Percentiles rank a stretch among this genome's conserved stretches.
Conservation (phyloP, 192 early-diverging fungal genomes). For the Linnemannia exigua region DNA sequence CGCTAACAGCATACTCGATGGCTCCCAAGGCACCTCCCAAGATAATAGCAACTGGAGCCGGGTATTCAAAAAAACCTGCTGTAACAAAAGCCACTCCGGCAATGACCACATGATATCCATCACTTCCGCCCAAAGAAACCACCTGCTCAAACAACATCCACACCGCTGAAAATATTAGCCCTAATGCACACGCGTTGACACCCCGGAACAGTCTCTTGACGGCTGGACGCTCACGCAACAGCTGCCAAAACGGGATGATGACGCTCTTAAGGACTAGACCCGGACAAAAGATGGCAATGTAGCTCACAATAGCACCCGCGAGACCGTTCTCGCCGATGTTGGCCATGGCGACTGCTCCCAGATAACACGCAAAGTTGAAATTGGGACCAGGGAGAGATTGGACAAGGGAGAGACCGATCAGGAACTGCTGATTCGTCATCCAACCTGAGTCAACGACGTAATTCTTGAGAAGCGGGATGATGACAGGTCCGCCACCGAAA, state of each 20-base stretch:
- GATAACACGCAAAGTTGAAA: slow-evolving; percentile 75
- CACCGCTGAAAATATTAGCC: slow-evolving; percentile 68
- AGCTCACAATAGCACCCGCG: slow-evolving; percentile 64
- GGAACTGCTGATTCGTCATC: slow-evolving; percentile 65
- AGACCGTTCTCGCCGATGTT: slow-evolving; percentile 33
- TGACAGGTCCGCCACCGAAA: slow-evolving; percentile 75
- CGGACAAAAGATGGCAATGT: slow-evolving; percentile 70
- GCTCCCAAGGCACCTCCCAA: slow-evolving; percentile 38
- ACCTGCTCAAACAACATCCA: slow-evolving; percentile 62
- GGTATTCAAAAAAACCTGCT: slow-evolving; percentile 10
- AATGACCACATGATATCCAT: slow-evolving; percentile 40
- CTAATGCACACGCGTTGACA: slow-evolving; percentile 71
- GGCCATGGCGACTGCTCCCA: slow-evolving; percentile 68
- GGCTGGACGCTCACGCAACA: slow-evolving; percentile 36
- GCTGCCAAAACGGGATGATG: slow-evolving; percentile 68
- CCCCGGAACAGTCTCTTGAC: slow-evolving; percentile 65
- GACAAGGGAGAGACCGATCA: slow-evolving; percentile 72
- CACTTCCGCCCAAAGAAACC: slow-evolving; percentile 12
- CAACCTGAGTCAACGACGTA: slow-evolving; percentile 68
- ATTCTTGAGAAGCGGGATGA: slow-evolving; percentile 64
- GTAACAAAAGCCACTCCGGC: slow-evolving; percentile 27
- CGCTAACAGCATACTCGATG: slow-evolving; percentile 31
- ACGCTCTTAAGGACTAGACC: slow-evolving; percentile 68
- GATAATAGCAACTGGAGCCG: slow-evolving; percentile 28
- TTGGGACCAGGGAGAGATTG: slow-evolving; percentile 67